A percentile compares a stretch with the other conserved stretches of the same genome.
These are phyloP conservation scores for Hondaea fermentalgiana DNA, from an alignment of 108 stramenopile genomes.

Conservation along the genomic window DNA sequence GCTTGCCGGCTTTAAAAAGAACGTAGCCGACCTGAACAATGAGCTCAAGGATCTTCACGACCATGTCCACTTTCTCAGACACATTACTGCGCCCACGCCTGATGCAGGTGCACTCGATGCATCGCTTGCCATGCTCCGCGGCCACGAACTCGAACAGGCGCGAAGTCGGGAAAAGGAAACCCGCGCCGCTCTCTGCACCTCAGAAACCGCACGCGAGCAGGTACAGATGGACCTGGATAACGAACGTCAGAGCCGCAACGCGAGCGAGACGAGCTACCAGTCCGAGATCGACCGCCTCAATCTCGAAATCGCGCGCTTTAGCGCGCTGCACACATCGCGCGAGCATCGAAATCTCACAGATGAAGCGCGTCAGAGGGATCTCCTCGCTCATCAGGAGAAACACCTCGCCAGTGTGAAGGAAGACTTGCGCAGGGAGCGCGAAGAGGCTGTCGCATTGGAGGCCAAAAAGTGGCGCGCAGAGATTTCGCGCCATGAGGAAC, in stretches of 20 bases:
- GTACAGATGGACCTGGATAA: neutral
- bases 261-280: neutral
- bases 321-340: neutral
- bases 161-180: neutral
- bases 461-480: neutral
- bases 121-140: neutral
- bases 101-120: neutral
- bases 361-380: neutral
- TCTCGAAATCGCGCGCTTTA: neutral
- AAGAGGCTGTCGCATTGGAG: neutral
- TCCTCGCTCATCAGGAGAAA: neutral
- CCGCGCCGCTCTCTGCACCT: neutral
- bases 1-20: neutral
- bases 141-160: neutral
- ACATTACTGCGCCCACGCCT: neutral
- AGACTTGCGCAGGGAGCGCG: neutral
- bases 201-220: conserved; percentile 4
- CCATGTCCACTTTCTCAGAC: neutral
- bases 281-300: neutral
- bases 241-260: neutral
- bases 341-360: neutral
- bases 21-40: neutral
- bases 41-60: neutral
- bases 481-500: neutral
- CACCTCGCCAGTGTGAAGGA: neutral